Evolutionary conservation across 306 rosid genomes (phyloP), one percentile per base, ranked within the genome.

Genomic region (Rosa rugosa): DNA sequence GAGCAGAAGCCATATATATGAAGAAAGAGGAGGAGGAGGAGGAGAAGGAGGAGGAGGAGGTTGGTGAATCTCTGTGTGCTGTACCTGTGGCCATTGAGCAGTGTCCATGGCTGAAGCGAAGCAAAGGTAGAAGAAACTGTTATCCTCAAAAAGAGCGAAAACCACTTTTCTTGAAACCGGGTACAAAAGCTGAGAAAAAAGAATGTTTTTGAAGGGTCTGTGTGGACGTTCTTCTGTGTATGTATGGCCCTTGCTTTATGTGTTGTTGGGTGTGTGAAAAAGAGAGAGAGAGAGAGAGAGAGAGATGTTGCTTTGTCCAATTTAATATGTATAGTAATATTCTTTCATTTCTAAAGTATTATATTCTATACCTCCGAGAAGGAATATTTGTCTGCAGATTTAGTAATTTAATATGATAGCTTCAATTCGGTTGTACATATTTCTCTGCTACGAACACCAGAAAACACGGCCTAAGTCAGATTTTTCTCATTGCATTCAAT

Each of bases 51-150:
- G 40, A 57, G 44, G 75, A 25, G 1, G 4, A 60, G 69, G 44
- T 36, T 10, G 31, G 66, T 18, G 60, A 79, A 46, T 27, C 6
- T 12, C 5, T 45, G 14, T 6, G 66, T 79, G 64, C 65, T 67
- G 23, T 81, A 92, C 97, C 93, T 86, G 96, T 75, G 97, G 91
- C 93, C 97, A 92, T 41, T 87, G 92, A 89, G 93, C 85, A 72
- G 92, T 86, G 75, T 92, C 92, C 97, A 92, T 92, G 91, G 87
- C 82, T 76, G 81, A 81, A 83, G 64, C 59, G 71, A 62, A 41
- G 74, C 34, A 11, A 36, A 47, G 77, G 31, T 71, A 70, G 23
- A 80, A 83, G 70, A 78, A 41, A 47, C 54, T 79, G 69, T 34
- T 40, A 11, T 72, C 59, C 50, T 51, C 75, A 59, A 46, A 79